Conservation (phyloP, 495 filamentous ascomycete genomes). For the Aspergillus affinis region DNA sequence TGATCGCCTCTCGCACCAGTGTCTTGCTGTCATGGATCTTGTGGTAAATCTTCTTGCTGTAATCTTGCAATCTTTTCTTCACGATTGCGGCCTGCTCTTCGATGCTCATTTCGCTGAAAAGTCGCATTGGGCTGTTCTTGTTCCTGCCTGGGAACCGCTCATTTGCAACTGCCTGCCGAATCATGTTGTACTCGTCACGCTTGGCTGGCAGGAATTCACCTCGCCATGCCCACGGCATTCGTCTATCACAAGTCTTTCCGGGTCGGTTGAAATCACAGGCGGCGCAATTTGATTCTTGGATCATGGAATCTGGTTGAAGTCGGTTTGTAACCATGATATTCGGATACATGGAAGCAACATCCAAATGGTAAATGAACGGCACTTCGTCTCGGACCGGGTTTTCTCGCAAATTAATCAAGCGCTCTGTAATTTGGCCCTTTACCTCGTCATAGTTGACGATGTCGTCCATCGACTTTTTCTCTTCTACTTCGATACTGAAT, state of each 20-base stretch:
- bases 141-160: slow-evolving; percentile 80
- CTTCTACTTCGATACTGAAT: slow-evolving; percentile 91
- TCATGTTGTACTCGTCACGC: slow-evolving; percentile 99
- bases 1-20: slow-evolving; percentile 92
- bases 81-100: slow-evolving; percentile 83
- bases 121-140: slow-evolving; percentile 65
- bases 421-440: slow-evolving; percentile 75
- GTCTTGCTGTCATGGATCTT: slow-evolving; percentile 96
- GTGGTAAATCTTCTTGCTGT: slow-evolving; percentile 99
- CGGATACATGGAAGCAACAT: slow-evolving; percentile 99
- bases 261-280: slow-evolving; percentile 98
- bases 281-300: slow-evolving; percentile 90
- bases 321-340: slow-evolving; percentile 99
- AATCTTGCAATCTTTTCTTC: slow-evolving; percentile 86
- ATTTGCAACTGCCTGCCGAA: slow-evolving; percentile 86
- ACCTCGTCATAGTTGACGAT: slow-evolving; percentile 92
- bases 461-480: slow-evolving; percentile 90
- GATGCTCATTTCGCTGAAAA: slow-evolving; percentile 74
- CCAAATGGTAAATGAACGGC: slow-evolving; percentile 95
- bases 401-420: slow-evolving; percentile 69
- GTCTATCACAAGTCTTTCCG: slow-evolving; percentile 93
- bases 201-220: slow-evolving; percentile 97
- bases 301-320: slow-evolving; percentile 97
- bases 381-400: slow-evolving; percentile 79
- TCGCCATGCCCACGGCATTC: slow-evolving; percentile 97